phyloP scores from a whole-genome alignment of 108 stramenopile genomes.

The Cyclotella baltica region DNA sequence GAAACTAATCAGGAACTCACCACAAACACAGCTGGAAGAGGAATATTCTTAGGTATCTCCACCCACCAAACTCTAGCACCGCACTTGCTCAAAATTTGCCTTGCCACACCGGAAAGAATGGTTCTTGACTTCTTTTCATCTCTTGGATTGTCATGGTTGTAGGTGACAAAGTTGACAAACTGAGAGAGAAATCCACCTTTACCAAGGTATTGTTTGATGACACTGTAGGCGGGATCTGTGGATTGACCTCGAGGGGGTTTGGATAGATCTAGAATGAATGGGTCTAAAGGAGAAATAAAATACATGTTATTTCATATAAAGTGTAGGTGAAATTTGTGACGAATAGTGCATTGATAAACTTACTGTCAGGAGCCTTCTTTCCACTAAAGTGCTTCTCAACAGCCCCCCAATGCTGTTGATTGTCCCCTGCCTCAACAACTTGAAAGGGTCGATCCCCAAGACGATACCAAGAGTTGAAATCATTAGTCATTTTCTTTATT shows the following conservation, averaged over 20 bases:
- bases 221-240: slow-evolving; percentile 63
- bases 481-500: slow-evolving; percentile 54
- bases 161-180: slow-evolving; percentile 71
- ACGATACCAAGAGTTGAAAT: slow-evolving; percentile 52
- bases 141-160: slow-evolving; percentile 56
- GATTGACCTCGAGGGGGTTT: slow-evolving; percentile 49
- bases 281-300: background rate
- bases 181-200: slow-evolving; percentile 58
- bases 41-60: slow-evolving; percentile 54
- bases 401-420: slow-evolving; percentile 52
- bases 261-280: slow-evolving; percentile 15
- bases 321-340: background rate
- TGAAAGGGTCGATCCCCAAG: slow-evolving; percentile 46
- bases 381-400: slow-evolving; percentile 56
- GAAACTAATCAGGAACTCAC: too few relatives aligned
- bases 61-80: slow-evolving; percentile 71
- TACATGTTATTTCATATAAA: background rate
- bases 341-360: slow-evolving; percentile 9
- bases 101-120: slow-evolving; percentile 63
- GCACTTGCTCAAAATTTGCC: slow-evolving; percentile 70
- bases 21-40: slow-evolving; percentile 67
- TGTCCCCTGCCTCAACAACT: slow-evolving; percentile 54
- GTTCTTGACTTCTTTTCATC: slow-evolving; percentile 46
- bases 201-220: slow-evolving; percentile 55
- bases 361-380: slow-evolving; percentile 8